These are phyloP conservation scores for Trichoderma endophyticum DNA, from an alignment of 2,329 filamentous ascomycete species.

Conservation along the genomic window DNA sequence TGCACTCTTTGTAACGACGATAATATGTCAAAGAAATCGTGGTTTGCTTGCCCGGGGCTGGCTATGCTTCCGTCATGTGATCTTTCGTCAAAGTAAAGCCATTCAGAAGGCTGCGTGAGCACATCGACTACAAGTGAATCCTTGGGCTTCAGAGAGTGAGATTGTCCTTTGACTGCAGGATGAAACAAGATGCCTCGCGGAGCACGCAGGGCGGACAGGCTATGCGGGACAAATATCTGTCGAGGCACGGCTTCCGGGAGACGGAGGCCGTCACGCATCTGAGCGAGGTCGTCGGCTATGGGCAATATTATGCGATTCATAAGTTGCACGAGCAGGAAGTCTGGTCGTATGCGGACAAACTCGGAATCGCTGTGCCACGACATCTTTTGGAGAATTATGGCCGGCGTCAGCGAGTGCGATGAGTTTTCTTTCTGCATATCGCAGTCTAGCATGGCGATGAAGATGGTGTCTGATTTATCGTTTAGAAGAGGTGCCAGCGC, in stretches of 20 bases:
- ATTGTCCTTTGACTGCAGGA: constrained; percentile 12
- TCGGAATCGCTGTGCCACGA: constrained; percentile 29
- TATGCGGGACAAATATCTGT: constrained; percentile 27
- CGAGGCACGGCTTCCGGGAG: constrained; percentile 12
- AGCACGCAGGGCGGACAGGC: constrained; percentile 20
- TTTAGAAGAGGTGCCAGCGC: constrained; percentile 28
- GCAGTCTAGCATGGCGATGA: constrained; percentile 30
- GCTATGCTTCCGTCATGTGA: neutral
- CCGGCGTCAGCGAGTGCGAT: constrained; percentile 17
- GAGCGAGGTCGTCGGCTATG: constrained; percentile 21
- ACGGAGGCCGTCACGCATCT: neutral
- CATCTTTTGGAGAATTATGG: constrained; percentile 30
- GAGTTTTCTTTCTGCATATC: constrained; percentile 25
- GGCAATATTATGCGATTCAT: constrained; percentile 30
- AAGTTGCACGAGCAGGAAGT: constrained; percentile 26
- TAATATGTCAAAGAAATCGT: neutral
- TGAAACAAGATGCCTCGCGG: constrained; percentile 29
- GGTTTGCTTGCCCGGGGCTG: neutral
- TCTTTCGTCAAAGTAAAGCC: constrained; percentile 25
- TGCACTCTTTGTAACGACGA: neutral
- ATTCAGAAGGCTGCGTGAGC: constrained; percentile 27
- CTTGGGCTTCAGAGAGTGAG: neutral
- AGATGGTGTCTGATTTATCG: constrained; percentile 28
- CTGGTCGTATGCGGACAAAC: constrained; percentile 29
- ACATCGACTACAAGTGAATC: constrained; percentile 20